Conservation (phyloP, 345 rosid species). For the Citrus maxima region DNA sequence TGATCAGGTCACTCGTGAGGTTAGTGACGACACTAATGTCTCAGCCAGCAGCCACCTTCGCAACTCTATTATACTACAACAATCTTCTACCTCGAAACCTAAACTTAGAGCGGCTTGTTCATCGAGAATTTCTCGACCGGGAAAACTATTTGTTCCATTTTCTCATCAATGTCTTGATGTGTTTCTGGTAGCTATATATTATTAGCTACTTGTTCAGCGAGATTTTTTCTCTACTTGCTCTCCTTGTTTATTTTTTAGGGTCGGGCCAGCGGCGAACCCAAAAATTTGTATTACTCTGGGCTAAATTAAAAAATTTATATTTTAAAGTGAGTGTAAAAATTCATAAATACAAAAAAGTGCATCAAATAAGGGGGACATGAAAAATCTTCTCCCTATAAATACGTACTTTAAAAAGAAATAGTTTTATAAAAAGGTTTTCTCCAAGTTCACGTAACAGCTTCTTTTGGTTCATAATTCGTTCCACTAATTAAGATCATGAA, state of each 20-base stretch:
- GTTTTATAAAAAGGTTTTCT: background rate
- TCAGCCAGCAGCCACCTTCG: constrained; percentile 24
- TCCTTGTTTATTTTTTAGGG: background rate
- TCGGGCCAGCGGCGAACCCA: background rate
- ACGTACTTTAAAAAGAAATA: too few species aligned
- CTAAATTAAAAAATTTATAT: too few species aligned
- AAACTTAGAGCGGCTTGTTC: constrained; percentile 31
- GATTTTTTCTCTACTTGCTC: background rate
- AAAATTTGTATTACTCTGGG: too few species aligned
- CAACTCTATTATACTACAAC: constrained; percentile 34
- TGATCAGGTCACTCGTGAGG: constrained; percentile 17
- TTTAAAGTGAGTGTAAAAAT: too few species aligned
- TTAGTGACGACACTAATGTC: constrained; percentile 17
- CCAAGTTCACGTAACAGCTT: constrained; percentile 1
- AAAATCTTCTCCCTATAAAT: too few species aligned
- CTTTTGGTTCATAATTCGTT: background rate
- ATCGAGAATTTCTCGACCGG: constrained; percentile 27
- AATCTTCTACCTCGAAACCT: constrained; percentile 44
- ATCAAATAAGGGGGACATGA: too few species aligned
- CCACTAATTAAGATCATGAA: background rate
- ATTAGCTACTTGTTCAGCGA: background rate
- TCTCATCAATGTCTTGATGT: constrained; percentile 31
- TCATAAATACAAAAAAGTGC: too few species aligned
- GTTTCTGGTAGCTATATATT: constrained; percentile 31
- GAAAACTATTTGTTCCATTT: constrained; percentile 36